Percentiles rank a stretch among this genome's conserved stretches.
Evolutionary conservation across 495 filamentous ascomycete genomes (phyloP).

Genomic region (Penicillium canescens): DNA sequence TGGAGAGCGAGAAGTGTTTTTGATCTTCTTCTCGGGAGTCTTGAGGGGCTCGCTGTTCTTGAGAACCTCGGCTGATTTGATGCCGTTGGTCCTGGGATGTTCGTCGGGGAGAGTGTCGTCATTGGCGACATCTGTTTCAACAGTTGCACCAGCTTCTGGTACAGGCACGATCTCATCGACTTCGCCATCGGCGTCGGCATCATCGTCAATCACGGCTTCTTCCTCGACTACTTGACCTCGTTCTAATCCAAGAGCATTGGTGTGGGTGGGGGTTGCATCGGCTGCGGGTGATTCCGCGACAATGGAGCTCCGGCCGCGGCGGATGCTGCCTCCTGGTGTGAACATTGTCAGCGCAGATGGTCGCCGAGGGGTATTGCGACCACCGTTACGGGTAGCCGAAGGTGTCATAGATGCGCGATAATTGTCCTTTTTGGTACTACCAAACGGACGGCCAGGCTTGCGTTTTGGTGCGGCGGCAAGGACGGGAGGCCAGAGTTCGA

Average conservation of each 20-base stretch:
- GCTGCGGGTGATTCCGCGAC: slow-evolving; percentile 31
- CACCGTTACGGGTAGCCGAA: slow-evolving; percentile 30
- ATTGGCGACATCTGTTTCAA: not conserved
- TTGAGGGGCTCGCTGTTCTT: not conserved
- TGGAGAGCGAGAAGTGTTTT: slow-evolving; percentile 18
- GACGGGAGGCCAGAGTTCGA: slow-evolving; percentile 84
- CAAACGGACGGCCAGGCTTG: slow-evolving; percentile 49
- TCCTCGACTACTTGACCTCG: slow-evolving; percentile 17
- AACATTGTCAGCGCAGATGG: slow-evolving; percentile 27
- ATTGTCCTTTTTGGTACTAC: slow-evolving; percentile 16
- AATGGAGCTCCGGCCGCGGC: slow-evolving; percentile 42
- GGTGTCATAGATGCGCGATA: slow-evolving; percentile 29
- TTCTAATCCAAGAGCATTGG: slow-evolving; percentile 21
- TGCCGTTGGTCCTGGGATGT: slow-evolving; percentile 22
- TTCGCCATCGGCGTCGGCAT: slow-evolving; percentile 17
- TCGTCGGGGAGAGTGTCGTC: slow-evolving; percentile 5
- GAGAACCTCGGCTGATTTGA: slow-evolving; percentile 14
- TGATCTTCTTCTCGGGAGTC: slow-evolving; percentile 19
- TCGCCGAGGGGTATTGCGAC: slow-evolving; percentile 41
- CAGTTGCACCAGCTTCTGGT: slow-evolving; percentile 1
- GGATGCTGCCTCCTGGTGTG: slow-evolving; percentile 29
- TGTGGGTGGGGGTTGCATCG: slow-evolving; percentile 20
- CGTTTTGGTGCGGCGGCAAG: slow-evolving; percentile 52
- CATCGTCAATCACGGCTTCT: slow-evolving; percentile 28
- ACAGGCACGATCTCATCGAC: slow-evolving; percentile 12